Base-by-base conservation (phyloP, 805 yeast species). In the Cyberlindnera mycetangii region DNA sequence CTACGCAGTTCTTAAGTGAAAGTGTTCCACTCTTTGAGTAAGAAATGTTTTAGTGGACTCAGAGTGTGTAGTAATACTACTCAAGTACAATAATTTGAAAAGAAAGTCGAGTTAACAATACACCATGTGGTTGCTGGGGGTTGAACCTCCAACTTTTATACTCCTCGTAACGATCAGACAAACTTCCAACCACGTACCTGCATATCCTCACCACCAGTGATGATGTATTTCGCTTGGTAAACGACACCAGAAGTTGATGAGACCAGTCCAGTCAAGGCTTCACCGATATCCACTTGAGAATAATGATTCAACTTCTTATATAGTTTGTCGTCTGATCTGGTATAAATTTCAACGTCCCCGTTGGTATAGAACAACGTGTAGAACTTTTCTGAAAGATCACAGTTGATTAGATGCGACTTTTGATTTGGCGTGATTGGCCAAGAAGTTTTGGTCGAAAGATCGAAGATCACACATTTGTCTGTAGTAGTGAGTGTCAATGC, bases 181-280 rank as follows among this genome's bases (percentile, higher is more conserved):
- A 47, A 7, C 16, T 36, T 27, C 45, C 47, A 48, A 3, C 46
- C 48, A 38, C 44, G 42, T 7, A 48, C 37, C 14, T 34, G 37
- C 31, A 36, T 39, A 36, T 48, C 51, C 3, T 37, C 46, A 31
- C 51, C 51, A n/a, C 51, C 48, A 15, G 51, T 44, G 42, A 48
- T 44, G 31, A 48, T 32, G 18, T 44, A 41, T 12, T 41, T 38
- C 7, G 19, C 48, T 32, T 44, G 34, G 28, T 48, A 48, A 5
- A 34, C 16, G 4, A 31, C 30, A 7, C 46, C 46, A 5, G 32
- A 36, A 15, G 22, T 24, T 11, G 33, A 8, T 5, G 21, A 21
- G 2, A 20, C 30, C 19, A 37, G 8, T 9, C 5, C 17, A 17
- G 10, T 37, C 18, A 42, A 17, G 7, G 19, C 11, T 3, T 20